Evolutionary conservation across 768 basidiomycete species (phyloP).

Genomic region (Gautieria morchelliformis): DNA sequence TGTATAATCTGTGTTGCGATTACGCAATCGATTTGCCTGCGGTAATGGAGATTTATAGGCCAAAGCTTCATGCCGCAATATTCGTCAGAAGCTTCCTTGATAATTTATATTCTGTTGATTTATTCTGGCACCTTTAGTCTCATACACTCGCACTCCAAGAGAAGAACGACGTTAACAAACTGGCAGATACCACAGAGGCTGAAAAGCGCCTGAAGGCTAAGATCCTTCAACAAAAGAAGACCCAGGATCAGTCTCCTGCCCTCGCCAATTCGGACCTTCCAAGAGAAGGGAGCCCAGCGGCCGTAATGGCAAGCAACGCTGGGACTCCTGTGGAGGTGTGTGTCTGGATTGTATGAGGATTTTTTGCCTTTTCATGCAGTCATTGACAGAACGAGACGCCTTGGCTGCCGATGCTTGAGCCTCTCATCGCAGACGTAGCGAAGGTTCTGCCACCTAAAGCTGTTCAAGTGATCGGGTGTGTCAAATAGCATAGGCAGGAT

Average conservation of each 20-base stretch:
- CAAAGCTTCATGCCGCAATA: conserved; percentile 46
- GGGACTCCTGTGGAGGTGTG: conserved; percentile 30
- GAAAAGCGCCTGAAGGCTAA: conserved; percentile 71
- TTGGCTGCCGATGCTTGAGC: conserved; percentile 69
- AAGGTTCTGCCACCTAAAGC: conserved; percentile 60
- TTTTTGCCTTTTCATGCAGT: conserved; percentile 11
- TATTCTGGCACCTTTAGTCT: conserved; percentile 26
- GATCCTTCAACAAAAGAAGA: conserved; percentile 71
- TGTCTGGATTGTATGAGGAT: conserved; percentile 14
- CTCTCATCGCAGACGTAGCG: conserved; percentile 67
- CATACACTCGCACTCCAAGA: conserved; percentile 57
- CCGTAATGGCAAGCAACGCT: conserved; percentile 20
- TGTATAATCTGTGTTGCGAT: conserved; percentile 59
- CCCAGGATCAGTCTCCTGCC: conserved; percentile 33
- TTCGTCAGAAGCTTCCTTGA: background rate
- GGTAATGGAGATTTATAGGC: conserved; percentile 91
- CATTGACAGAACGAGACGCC: conserved; percentile 38
- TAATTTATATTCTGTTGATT: background rate
- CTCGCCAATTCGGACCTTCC: background rate
- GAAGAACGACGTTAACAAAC: conserved; percentile 37
- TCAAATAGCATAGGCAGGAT: conserved; percentile 1
- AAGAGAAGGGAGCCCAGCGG: conserved; percentile 23
- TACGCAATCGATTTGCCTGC: conserved; percentile 81
- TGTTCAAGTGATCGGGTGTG: conserved; percentile 64
- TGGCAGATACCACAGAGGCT: conserved; percentile 56